Percentiles rank a stretch among this genome's conserved stretches.
These are phyloP conservation scores for Crepidotus sp. DNA, from an alignment of 1,284 basidiomycete genomes.

Conservation along the genomic window DNA sequence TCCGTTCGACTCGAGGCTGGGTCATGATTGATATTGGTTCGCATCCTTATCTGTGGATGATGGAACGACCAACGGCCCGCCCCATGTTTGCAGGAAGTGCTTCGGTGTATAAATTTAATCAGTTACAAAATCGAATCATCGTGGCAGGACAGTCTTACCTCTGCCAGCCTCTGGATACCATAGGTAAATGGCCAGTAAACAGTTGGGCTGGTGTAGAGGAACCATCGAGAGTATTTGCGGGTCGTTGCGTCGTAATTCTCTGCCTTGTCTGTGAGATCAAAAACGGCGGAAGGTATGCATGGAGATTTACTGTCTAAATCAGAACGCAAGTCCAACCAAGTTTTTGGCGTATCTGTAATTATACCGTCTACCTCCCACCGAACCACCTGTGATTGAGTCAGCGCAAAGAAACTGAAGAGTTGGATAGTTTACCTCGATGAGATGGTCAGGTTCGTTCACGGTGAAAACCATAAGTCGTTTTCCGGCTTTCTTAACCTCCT, in stretches of 20 bases:
- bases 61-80: slow-evolving; percentile 8
- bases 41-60: background rate
- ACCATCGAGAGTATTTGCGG: slow-evolving; percentile 2
- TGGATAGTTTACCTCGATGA: slow-evolving; percentile 46
- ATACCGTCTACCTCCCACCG: slow-evolving; percentile 14
- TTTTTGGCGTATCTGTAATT: slow-evolving; percentile 15
- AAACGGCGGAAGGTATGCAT: background rate
- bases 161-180: slow-evolving; percentile 5
- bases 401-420: background rate
- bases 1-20: too few relatives aligned
- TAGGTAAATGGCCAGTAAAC: slow-evolving; percentile 10
- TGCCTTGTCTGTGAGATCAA: background rate
- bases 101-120: too few relatives aligned
- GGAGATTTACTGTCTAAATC: slow-evolving; percentile 8
- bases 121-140: too few relatives aligned
- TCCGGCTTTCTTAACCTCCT: slow-evolving; percentile 45
- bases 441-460: slow-evolving; percentile 59
- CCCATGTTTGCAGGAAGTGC: slow-evolving; percentile 9
- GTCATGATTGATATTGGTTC: too few relatives aligned
- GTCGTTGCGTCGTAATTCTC: slow-evolving; percentile 15
- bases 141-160: background rate
- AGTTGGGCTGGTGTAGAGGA: slow-evolving; percentile 6
- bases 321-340: slow-evolving; percentile 12
- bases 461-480: slow-evolving; percentile 69
- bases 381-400: slow-evolving; percentile 7